Conservation (phyloP, 164 flowering plant genomes). For the Liriodendron chinense region DNA sequence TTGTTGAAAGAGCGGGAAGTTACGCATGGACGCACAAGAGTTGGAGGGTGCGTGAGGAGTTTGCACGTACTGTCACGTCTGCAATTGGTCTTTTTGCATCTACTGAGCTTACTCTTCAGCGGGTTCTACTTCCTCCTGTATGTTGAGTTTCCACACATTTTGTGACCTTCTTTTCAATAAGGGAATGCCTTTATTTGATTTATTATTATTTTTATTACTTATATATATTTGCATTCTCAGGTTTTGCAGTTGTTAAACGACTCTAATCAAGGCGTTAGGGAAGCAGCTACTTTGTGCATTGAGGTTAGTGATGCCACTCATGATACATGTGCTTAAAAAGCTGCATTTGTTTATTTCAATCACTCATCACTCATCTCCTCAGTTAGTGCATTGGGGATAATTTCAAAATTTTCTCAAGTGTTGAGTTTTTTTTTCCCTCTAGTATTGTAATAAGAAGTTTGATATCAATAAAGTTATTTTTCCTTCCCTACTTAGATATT, state of each 20-base stretch:
- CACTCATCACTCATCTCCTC: not conserved
- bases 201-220: not conserved
- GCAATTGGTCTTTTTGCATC: slow-evolving; percentile 86
- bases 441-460: too few species aligned
- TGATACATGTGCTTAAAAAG: slow-evolving; percentile 12
- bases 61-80: slow-evolving; percentile 88
- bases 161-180: not conserved
- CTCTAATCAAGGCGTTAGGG: slow-evolving; percentile 83
- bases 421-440: too few species aligned
- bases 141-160: slow-evolving; percentile 16
- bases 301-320: slow-evolving; percentile 48
- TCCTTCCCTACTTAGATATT: too few species aligned
- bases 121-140: slow-evolving; percentile 95
- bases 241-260: slow-evolving; percentile 92
- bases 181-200: not conserved
- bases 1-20: slow-evolving; percentile 98
- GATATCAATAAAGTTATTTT: too few species aligned
- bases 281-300: slow-evolving; percentile 83
- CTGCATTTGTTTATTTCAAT: not conserved
- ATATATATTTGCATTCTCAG: slow-evolving; percentile 32
- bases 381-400: too few species aligned
- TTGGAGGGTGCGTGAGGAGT: slow-evolving; percentile 97
- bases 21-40: slow-evolving; percentile 93
- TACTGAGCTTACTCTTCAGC: slow-evolving; percentile 94
- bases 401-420: too few species aligned